These are phyloP conservation scores for Punctularia strigosozonata DNA, from an alignment of 768 basidiomycete genomes.

Conservation along the genomic window DNA sequence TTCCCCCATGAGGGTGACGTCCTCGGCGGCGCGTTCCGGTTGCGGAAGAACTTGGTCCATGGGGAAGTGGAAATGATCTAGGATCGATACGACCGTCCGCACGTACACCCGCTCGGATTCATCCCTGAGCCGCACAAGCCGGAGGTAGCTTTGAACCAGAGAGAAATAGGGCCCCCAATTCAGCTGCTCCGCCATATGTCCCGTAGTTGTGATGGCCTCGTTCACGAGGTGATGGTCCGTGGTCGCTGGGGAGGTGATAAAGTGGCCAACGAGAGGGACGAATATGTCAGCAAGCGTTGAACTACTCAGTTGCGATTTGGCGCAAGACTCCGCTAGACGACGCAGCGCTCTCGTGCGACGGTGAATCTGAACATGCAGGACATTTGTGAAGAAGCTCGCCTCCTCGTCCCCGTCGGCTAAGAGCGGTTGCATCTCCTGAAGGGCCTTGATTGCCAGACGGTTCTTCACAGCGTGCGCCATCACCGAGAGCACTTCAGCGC, in stretches of 20 bases:
- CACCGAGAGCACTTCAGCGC: constrained; percentile 72
- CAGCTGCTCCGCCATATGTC: constrained; percentile 64
- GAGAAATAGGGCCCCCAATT: constrained; percentile 78
- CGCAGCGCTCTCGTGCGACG: constrained; percentile 79
- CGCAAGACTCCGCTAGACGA: constrained; percentile 69
- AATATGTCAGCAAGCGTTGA: constrained; percentile 71
- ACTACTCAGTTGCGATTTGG: constrained; percentile 53
- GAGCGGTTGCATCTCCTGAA: constrained; percentile 74
- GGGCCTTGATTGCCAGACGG: constrained; percentile 41
- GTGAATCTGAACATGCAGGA: constrained; percentile 88
- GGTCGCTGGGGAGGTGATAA: constrained; percentile 47
- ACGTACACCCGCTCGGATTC: constrained; percentile 70
- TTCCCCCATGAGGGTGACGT: too few relatives aligned
- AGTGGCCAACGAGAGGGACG: constrained; percentile 78
- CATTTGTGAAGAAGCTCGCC: constrained; percentile 94
- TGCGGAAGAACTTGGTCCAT: constrained; percentile 48
- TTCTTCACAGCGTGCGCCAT: constrained; percentile 62
- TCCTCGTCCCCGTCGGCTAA: constrained; percentile 86
- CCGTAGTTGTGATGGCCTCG: constrained; percentile 75
- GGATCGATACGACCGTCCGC: constrained; percentile 70
- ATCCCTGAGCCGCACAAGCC: constrained; percentile 53
- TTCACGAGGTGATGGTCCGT: constrained; percentile 82
- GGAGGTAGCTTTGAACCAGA: constrained; percentile 73
- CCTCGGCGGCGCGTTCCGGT: constrained; percentile 16
- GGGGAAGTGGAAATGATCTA: constrained; percentile 88